These are phyloP conservation scores for Alternaria longipes DNA, from an alignment of 2,329 filamentous ascomycete genomes.

Conservation along the genomic window DNA sequence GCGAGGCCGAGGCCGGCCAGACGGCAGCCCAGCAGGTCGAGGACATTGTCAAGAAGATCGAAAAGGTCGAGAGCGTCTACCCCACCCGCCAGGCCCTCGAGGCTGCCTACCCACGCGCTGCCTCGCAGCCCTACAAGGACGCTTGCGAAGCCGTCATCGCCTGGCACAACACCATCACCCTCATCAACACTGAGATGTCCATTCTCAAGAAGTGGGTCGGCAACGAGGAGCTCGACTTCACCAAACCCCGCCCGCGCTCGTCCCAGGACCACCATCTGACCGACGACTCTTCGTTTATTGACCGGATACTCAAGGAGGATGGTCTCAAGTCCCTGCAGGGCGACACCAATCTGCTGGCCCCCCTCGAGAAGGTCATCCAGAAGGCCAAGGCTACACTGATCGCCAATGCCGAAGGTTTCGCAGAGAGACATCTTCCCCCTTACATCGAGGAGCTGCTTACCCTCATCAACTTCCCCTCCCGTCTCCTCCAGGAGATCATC, in stretches of 20 bases:
- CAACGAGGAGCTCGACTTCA: slow-evolving; percentile 93
- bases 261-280: slow-evolving; percentile 76
- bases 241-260: slow-evolving; percentile 74
- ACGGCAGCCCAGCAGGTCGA: slow-evolving; percentile 87
- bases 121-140: slow-evolving; percentile 78
- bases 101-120: slow-evolving; percentile 76
- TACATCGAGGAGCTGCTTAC: slow-evolving; percentile 97
- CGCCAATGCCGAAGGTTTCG: slow-evolving; percentile 82
- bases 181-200: slow-evolving; percentile 93
- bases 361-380: slow-evolving; percentile 84
- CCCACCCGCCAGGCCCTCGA: slow-evolving; percentile 80
- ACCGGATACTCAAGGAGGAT: slow-evolving; percentile 94
- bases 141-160: slow-evolving; percentile 89
- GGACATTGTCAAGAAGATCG: slow-evolving; percentile 88
- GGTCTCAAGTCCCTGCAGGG: slow-evolving; percentile 91
- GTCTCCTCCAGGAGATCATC: slow-evolving; percentile 96
- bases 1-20: slow-evolving; percentile 90
- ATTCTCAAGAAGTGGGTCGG: slow-evolving; percentile 97
- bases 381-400: slow-evolving; percentile 95
- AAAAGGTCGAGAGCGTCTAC: slow-evolving; percentile 86
- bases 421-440: slow-evolving; percentile 87
- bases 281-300: slow-evolving; percentile 93
- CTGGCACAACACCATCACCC: slow-evolving; percentile 96
- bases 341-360: slow-evolving; percentile 81
- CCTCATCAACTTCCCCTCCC: slow-evolving; percentile 95